These are phyloP conservation scores for Fraxinus angustifolia DNA, from an alignment of 305 asterid genomes.

Conservation along the genomic window DNA sequence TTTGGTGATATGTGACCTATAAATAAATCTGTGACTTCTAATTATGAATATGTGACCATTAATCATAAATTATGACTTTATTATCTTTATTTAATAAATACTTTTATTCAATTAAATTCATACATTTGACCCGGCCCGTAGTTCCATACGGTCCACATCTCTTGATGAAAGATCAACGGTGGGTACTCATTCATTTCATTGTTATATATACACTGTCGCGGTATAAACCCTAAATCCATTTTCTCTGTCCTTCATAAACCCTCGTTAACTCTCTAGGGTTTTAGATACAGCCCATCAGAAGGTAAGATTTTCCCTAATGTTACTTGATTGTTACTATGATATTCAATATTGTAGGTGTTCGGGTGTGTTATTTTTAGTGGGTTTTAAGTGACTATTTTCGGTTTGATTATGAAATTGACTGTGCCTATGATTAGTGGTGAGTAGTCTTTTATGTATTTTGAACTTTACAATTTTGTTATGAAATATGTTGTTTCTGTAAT, in stretches of 20 bases:
- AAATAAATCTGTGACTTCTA: too few relatives aligned
- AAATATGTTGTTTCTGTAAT: neutral
- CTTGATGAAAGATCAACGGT: neutral
- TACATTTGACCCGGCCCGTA: neutral
- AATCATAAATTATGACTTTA: too few relatives aligned
- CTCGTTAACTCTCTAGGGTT: slow-evolving; percentile 28
- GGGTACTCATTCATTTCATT: neutral
- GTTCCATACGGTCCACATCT: neutral
- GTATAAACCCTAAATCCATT: neutral
- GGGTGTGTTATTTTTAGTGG: neutral
- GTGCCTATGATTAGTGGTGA: neutral
- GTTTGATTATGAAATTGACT: neutral
- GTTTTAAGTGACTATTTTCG: neutral
- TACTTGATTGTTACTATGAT: neutral
- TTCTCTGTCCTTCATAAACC: slow-evolving; percentile 22
- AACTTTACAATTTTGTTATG: slow-evolving; percentile 1
- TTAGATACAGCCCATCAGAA: slow-evolving; percentile 5
- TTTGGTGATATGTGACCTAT: too few relatives aligned
- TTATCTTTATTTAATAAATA: too few relatives aligned
- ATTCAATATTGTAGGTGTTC: neutral
- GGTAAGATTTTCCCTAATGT: slow-evolving; percentile 17
- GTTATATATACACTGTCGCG: neutral
- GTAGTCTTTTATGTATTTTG: neutral
- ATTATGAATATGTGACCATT: too few relatives aligned
- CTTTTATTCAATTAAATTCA: too few relatives aligned